A percentile compares a stretch with the other conserved stretches of the same genome.
Conservation (phyloP, 805 yeast species). For the Yamadazyma kitorensis region DNA sequence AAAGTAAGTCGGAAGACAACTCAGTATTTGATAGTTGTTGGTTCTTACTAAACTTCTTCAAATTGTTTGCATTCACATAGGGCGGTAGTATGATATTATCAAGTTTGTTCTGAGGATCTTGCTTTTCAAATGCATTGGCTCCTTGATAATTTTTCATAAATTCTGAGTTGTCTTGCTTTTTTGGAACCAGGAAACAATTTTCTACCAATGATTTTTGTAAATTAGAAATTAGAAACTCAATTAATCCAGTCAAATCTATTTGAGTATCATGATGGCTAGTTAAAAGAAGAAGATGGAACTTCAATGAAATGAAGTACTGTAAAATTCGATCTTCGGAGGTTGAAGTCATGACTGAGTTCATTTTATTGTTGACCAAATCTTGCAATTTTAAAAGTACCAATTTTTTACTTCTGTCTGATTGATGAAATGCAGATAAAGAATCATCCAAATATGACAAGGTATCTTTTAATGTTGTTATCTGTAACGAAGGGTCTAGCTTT, state of each 20-base stretch:
- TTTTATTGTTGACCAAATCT: conserved; percentile 24
- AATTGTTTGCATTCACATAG: conserved; percentile 30
- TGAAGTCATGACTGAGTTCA: conserved; percentile 23
- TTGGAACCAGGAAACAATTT: conserved; percentile 8
- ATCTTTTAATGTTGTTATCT: conserved; percentile 8
- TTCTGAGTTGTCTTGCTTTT: conserved; percentile 7
- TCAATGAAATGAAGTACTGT: conserved; percentile 23
- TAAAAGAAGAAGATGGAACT: conserved; percentile 28
- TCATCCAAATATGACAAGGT: conserved; percentile 1
- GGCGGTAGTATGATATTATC: conserved; percentile 39
- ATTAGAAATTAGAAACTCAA: conserved; percentile 9
- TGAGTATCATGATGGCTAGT: conserved; percentile 9
- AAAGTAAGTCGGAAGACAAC: conserved; percentile 15
- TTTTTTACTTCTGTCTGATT: conserved; percentile 3
- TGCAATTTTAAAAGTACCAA: conserved; percentile 19
- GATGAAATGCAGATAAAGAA: background rate
- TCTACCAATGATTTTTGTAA: conserved; percentile 18
- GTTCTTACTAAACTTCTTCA: conserved; percentile 15
- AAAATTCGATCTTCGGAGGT: conserved; percentile 32
- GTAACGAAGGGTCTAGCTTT: conserved; percentile 5
- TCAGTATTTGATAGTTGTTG: conserved; percentile 1
- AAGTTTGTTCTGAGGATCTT: conserved; percentile 18
- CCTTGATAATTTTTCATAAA: conserved; percentile 10
- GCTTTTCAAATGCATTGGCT: conserved; percentile 3
- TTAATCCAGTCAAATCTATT: conserved; percentile 2